Evolutionary conservation across 2,329 filamentous ascomycete species (phyloP).

Genomic region (Talaromyces sp.): DNA sequence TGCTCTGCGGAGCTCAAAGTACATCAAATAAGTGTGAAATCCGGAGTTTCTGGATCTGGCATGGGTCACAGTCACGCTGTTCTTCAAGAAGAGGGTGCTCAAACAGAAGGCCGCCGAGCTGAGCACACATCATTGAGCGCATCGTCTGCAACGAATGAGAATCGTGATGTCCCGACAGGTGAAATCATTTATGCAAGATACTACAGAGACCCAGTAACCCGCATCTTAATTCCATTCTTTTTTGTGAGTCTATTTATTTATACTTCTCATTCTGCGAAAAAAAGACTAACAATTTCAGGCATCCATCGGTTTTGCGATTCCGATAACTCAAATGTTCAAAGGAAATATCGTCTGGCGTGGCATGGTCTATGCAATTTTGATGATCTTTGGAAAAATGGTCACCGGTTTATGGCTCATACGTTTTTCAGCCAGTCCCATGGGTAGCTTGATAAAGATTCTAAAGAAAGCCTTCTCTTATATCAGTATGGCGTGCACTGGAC

Average conservation of each 20-base stretch:
- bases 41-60: not conserved
- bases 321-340: constrained; percentile 66
- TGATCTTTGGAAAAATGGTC: constrained; percentile 60
- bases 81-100: not conserved
- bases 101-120: not conserved
- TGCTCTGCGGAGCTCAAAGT: not conserved
- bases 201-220: constrained; percentile 45
- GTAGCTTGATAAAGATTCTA: not conserved
- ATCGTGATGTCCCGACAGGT: constrained; percentile 21
- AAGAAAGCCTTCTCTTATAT: not conserved
- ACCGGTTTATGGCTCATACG: constrained; percentile 60
- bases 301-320: constrained; percentile 73
- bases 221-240: constrained; percentile 67
- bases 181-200: constrained; percentile 45
- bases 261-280: not conserved
- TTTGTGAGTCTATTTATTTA: constrained; percentile 52
- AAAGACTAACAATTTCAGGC: constrained; percentile 27
- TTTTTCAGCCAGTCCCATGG: constrained; percentile 23
- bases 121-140: not conserved
- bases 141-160: not conserved
- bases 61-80: not conserved
- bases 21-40: not conserved
- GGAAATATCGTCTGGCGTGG: constrained; percentile 67
- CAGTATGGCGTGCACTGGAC: not conserved
- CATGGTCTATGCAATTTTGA: constrained; percentile 67